Evolutionary conservation across 805 yeast species (phyloP), one percentile per base, ranked within the genome.

Genomic region (Monosporozyma solicola): DNA sequence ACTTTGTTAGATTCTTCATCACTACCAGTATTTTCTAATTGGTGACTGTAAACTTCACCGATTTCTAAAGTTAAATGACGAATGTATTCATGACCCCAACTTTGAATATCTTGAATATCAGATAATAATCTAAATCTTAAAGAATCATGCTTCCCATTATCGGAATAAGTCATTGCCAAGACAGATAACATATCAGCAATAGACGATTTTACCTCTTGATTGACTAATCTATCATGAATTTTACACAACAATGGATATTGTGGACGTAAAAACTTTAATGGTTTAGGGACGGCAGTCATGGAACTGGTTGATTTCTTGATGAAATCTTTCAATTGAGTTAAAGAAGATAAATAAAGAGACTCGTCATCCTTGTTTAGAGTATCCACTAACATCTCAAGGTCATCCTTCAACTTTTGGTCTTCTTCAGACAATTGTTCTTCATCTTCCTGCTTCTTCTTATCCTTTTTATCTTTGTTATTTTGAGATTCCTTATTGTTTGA

Each of bases 261-360:
- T 7, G 97, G 96, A 64, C 96, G 82, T 58, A 94, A 77, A 67
- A 94, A 94, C 74, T 94, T 95, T 72, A 94, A 80, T 5, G 99
- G 99, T 71, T 94, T 94, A 41, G 99, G 99, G 50, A 94, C 99
- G 2, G 99, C 99, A 1, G 99, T 94, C 97, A 94, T 94, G 8
- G 97, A 91, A 41, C 97, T 87, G 2, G 99, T 94, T 11, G 97
- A 87, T 52, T 94, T 95, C 59, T 88, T 82, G 62, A 94, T 91
- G 61, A 81, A 81, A 49, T 77, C 79, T 65, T 89, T 90, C 68
- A 94, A 78, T 51, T 83, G 76, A 44, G 77, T 76, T 60, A 94
- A 76, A n/a, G 89, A 78, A 11, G 80, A 72, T 37, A 71, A 71
- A 65, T 87, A 86, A 22, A 80, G 54, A 1, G 60, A 48, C 3